Conservation (phyloP, 305 asterid genomes). For the Solanum aculeatissimum region DNA sequence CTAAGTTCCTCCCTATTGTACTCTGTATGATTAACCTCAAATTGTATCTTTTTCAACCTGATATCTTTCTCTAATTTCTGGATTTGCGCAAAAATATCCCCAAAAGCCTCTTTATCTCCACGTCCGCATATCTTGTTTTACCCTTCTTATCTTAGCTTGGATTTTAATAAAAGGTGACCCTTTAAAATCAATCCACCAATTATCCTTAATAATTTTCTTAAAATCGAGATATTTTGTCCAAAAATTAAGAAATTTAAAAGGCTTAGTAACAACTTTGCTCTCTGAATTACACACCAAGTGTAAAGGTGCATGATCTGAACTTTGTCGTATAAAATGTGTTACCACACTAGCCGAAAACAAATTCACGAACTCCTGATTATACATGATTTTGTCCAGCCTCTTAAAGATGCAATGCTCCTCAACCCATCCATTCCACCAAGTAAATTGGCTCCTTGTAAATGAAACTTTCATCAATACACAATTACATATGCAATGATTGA, state of each 20-base stretch:
- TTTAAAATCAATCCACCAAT: not conserved
- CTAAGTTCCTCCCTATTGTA: not conserved
- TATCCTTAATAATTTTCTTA: not conserved
- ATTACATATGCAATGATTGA: no score
- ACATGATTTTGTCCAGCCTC: no score
- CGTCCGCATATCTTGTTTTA: not conserved
- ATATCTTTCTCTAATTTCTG: not conserved
- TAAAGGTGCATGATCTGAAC: not conserved
- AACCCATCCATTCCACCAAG: accelerated
- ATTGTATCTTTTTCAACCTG: not conserved
- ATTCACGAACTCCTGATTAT: no score
- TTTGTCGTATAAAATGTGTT: not conserved
- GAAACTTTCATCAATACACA: no score
- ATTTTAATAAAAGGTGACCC: not conserved
- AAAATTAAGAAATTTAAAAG: not conserved
- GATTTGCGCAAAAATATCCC: not conserved
- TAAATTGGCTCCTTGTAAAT: no score
- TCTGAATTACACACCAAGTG: not conserved
- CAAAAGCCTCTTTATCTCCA: not conserved
- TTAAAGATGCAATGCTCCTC: no score
- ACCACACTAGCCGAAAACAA: no score
- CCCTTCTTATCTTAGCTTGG: not conserved
- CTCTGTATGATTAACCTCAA: not conserved
- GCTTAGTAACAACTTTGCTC: no score
- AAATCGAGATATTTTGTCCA: not conserved